Conservation (phyloP, 352 stramenopile genomes). For the Achlya hypogyna region DNA sequence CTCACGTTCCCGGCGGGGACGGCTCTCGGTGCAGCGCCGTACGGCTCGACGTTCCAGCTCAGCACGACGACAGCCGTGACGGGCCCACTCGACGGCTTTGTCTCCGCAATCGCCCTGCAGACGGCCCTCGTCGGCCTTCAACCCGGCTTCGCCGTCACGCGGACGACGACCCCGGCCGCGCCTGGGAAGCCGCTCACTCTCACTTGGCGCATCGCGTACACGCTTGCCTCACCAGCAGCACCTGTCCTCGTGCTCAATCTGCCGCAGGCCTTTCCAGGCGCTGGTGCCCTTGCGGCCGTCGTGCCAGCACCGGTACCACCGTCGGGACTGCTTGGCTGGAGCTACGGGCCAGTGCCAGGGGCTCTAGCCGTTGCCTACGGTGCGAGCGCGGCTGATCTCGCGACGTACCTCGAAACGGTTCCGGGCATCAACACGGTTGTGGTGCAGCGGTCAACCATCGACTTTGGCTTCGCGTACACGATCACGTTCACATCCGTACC, state of each 20-base stretch:
- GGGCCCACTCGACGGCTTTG: constrained; percentile 41
- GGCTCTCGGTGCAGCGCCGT: neutral
- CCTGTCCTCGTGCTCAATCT: constrained; percentile 31
- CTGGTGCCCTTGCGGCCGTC: neutral
- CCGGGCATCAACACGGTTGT: constrained; percentile 30
- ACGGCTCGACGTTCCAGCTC: constrained; percentile 33
- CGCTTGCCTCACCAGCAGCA: constrained; percentile 29
- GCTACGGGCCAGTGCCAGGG: constrained; percentile 30
- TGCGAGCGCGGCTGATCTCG: constrained; percentile 2
- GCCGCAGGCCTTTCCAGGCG: neutral
- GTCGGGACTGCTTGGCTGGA: constrained; percentile 29
- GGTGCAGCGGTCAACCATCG: constrained; percentile 21
- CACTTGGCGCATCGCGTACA: constrained; percentile 49
- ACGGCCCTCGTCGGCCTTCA: constrained; percentile 29
- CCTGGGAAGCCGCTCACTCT: constrained; percentile 29
- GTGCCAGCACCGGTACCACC: constrained; percentile 22
- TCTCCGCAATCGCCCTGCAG: constrained; percentile 30
- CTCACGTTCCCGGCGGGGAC: constrained; percentile 32
- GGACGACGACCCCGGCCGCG: constrained; percentile 26
- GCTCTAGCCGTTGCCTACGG: neutral
- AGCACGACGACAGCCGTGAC: constrained; percentile 27
- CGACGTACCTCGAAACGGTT: constrained; percentile 16
- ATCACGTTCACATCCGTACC: constrained; percentile 51
- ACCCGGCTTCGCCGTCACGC: constrained; percentile 21
- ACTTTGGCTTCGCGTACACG: constrained; percentile 28